phyloP scores from a whole-genome alignment of 306 rosid genomes.

The Urtica urens region DNA sequence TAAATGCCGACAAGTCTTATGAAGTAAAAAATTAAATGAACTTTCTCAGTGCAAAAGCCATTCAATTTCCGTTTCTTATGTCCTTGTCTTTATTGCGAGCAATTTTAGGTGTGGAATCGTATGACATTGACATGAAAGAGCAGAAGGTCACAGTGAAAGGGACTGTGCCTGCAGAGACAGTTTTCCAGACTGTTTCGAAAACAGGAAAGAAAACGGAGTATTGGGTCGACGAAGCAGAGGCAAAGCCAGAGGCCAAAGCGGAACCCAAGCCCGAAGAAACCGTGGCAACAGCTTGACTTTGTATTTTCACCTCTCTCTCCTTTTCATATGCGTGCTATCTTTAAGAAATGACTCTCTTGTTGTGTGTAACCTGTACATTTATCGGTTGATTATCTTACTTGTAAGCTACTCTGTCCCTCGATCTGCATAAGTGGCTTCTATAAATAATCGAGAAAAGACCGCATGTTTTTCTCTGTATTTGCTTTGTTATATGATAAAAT shows the following conservation, averaged over 20 bases:
- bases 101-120: constrained; percentile 74
- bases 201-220: constrained; percentile 80
- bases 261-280: constrained; percentile 21
- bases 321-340: constrained; percentile 6
- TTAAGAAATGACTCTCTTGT: constrained; percentile 5
- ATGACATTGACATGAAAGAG: constrained; percentile 68
- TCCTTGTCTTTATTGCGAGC: neutral
- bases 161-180: constrained; percentile 48
- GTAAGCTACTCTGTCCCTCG: constrained; percentile 16
- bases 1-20: too few species aligned
- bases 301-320: constrained; percentile 4
- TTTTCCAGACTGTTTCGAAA: constrained; percentile 68
- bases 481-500: too few species aligned
- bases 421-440: too few species aligned
- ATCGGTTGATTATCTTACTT: constrained; percentile 16
- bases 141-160: constrained; percentile 96
- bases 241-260: constrained; percentile 15
- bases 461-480: neutral
- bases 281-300: constrained; percentile 35
- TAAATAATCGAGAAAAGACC: constrained; percentile 11
- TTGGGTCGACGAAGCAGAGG: constrained; percentile 56
- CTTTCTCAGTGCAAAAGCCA: too few species aligned
- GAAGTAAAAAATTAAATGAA: too few species aligned
- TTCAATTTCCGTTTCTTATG: neutral
- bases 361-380: constrained; percentile 4